Evolutionary conservation across 805 yeast genomes (phyloP).

Genomic region (Kluyveromyces lactis): DNA sequence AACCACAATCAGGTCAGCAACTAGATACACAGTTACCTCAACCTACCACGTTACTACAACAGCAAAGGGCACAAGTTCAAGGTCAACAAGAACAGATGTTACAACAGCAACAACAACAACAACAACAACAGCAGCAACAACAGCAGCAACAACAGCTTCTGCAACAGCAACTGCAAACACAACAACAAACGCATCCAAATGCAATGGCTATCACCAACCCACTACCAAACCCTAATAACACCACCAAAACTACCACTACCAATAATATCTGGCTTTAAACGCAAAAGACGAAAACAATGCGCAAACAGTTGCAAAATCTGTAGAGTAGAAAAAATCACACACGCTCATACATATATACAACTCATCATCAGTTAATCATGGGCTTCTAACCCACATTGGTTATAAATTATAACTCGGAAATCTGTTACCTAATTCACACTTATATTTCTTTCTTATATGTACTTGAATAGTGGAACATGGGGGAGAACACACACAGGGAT

Average conservation of each 20-base stretch:
- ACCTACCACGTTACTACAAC: conserved; percentile 5
- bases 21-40: conserved; percentile 6
- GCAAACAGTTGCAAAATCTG: too few relatives aligned
- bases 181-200: conserved; percentile 10
- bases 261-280: conserved; percentile 2
- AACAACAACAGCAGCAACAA: conserved; percentile 15
- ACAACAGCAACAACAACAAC: conserved; percentile 11
- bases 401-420: too few relatives aligned
- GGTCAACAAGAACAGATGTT: conserved; percentile 10
- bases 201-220: conserved; percentile 8
- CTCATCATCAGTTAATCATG: too few relatives aligned
- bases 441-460: too few relatives aligned
- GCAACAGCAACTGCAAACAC: conserved; percentile 13
- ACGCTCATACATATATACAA: too few relatives aligned
- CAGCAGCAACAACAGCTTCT: conserved; percentile 12
- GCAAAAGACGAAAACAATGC: background rate
- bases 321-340: too few relatives aligned
- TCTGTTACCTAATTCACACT: too few relatives aligned
- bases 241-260: conserved; percentile 9
- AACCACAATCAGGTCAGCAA: conserved; percentile 12
- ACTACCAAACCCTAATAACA: conserved; percentile 13
- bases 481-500: too few relatives aligned
- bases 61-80: conserved; percentile 7
- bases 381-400: too few relatives aligned
- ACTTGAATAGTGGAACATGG: too few relatives aligned